Evolutionary conservation across 2,329 filamentous ascomycete genomes (phyloP), one percentile per base, ranked within the genome.

Genomic region (Nothopassalora personata): DNA sequence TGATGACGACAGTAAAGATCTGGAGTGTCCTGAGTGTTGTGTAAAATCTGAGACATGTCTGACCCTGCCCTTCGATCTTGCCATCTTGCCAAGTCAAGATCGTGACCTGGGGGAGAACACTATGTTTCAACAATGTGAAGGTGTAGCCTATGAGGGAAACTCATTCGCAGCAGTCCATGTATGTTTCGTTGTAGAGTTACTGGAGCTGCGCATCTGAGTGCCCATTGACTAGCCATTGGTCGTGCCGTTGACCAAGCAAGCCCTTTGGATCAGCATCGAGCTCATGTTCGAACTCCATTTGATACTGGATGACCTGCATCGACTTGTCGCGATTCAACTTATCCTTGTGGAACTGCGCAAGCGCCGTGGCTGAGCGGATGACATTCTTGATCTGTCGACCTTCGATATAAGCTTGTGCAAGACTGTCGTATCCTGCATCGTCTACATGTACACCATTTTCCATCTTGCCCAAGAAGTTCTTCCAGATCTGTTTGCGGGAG

Each of bases 371-470:
- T 28, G 66, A 70, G 3, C 65, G 56, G 39, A 69, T 65, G 34
- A 67, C 67, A 53, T 71, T 71, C 63, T 70, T 70, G 57, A 71
- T 69, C 62, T 71, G 67, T 18, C 69, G 50, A 3, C 67, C 69
- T 53, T 71, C 70, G 53, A 71, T 64, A 23, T 65, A 51, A 4
- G 64, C 64, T 52, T 61, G 19, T 11, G 67, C 66, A 10, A 70
- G 64, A 33, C 39, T 47, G 19, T 56, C 57, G 27, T 59, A 64
- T 1, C 54, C 64, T 11, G 57, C 62, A 28, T 68, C 67, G 30
- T 61, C 58, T 6, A 70, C 28, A 10, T 54, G 15, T 18, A 58
- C 62, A 43, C 45, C 59, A 10, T 33, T 56, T 27, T 62, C 52
- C 15, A 54, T 59, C 28, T 60, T 57, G 23, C 36, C 9, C 10